Conservation (phyloP, 2,329 filamentous ascomycete species). For the Talaromyces funiculosus region DNA sequence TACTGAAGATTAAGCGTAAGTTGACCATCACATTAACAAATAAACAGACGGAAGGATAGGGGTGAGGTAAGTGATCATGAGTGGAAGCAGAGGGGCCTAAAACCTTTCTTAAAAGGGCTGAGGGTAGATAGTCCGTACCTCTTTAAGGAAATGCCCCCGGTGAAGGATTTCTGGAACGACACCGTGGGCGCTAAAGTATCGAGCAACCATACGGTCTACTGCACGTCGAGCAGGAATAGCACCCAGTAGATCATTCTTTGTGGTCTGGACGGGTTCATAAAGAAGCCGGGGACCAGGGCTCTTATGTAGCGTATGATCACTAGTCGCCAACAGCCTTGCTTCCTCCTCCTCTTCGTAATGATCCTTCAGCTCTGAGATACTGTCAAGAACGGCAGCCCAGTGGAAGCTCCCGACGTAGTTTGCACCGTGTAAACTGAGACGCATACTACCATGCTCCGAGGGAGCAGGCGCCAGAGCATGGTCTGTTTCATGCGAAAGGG, state of each 20-base stretch:
- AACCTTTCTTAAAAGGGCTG: too few relatives aligned
- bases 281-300: neutral
- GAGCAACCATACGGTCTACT: constrained; percentile 15
- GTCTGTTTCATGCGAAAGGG: too few relatives aligned
- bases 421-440: neutral
- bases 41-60: neutral
- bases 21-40: neutral
- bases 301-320: neutral
- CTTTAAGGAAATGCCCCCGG: neutral
- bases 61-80: too few relatives aligned
- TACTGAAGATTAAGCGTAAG: neutral
- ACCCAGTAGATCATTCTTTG: neutral
- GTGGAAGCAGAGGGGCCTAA: too few relatives aligned
- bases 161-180: neutral
- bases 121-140: too few relatives aligned
- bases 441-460: neutral
- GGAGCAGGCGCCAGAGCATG: too few relatives aligned
- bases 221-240: constrained; percentile 7
- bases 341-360: neutral
- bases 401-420: constrained; percentile 1
- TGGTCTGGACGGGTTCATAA: constrained; percentile 5
- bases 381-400: constrained; percentile 8
- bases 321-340: neutral
- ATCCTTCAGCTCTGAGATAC: constrained; percentile 5
- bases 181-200: constrained; percentile 3